Evolutionary conservation across 1,284 basidiomycete genomes (phyloP), one percentile per base, ranked within the genome.

Genomic region (Naganishia cerealis): DNA sequence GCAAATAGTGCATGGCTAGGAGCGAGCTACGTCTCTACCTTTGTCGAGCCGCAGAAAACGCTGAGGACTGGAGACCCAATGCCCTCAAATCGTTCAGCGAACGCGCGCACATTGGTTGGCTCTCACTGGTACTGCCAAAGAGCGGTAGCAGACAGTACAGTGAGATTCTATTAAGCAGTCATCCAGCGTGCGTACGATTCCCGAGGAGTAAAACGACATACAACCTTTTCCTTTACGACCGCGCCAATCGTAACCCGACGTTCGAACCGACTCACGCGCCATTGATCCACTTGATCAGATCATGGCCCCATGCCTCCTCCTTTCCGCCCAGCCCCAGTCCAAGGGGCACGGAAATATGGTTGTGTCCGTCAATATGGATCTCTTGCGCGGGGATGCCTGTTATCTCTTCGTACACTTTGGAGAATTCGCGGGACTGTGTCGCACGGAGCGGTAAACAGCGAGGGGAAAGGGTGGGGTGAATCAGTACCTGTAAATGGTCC

Each of bases 321-420:
- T 63, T 33, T 33, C 54, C 67, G 29, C 67, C 67, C 16, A 68
- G n/a, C 13, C 67, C 67, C 3, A 68, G 39, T 16, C 67, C 67
- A n/a, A 68, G 42, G 33, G 67, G 59, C n/a, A 59, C 57, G 16
- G 67, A 68, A 40, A 68, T 63, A 56, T 68, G 67, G 43, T 68
- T 68, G 48, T 68, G 67, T 39, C 67, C 59, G 50, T 40, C 40
- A 42, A 68, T 54, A 16, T 21, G 48, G 18, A 62, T 46, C 16
- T 62, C 42, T 15, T 63, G 12, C 21, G 59, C 33, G 9, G 26
- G 26, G 9, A n/a, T 38, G 21, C 54, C 53, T 5, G 53, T 54
- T 10, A 57, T 40, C 21, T 68, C 21, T 57, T 63, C 21, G 39
- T 55, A 55, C 2, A 52, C 12, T 13, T 42, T 38, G 9, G 38